A percentile compares a stretch with the other conserved stretches of the same genome.
These are phyloP conservation scores for Candida boleticola DNA, from an alignment of 805 yeast genomes.

Conservation along the genomic window DNA sequence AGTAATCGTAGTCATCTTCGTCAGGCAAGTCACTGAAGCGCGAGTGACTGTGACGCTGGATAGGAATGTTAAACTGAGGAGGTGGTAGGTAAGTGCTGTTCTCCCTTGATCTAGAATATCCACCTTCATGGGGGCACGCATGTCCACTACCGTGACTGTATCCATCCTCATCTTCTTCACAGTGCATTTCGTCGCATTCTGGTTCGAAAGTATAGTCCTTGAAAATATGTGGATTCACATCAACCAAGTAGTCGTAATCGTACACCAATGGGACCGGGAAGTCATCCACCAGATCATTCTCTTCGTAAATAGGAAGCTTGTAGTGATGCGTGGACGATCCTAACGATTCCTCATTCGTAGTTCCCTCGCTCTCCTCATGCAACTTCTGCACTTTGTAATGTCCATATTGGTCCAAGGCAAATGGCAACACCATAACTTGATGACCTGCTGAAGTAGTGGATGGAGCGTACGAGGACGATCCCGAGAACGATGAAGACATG, in stretches of 20 bases:
- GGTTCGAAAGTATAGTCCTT: slow-evolving; percentile 35
- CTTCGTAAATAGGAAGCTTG: slow-evolving; percentile 12
- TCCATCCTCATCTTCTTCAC: background rate
- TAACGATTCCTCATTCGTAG: slow-evolving; percentile 3
- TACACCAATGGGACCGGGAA: slow-evolving; percentile 40
- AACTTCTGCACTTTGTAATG: slow-evolving; percentile 16
- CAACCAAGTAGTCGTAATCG: slow-evolving; percentile 38
- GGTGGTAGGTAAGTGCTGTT: slow-evolving; percentile 15
- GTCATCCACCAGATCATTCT: slow-evolving; percentile 6
- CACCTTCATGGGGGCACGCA: too few species aligned
- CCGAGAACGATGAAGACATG: too few species aligned
- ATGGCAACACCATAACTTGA: slow-evolving; percentile 71
- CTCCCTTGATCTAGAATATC: too few species aligned
- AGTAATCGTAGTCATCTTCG: slow-evolving; percentile 2
- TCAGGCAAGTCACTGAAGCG: background rate
- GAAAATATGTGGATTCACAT: slow-evolving; percentile 36
- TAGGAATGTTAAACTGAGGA: slow-evolving; percentile 20
- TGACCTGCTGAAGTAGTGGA: slow-evolving; percentile 44
- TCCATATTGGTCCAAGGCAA: slow-evolving; percentile 41
- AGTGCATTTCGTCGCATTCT: background rate
- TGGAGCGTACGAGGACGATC: slow-evolving; percentile 19
- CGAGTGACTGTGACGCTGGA: background rate
- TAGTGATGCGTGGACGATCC: slow-evolving; percentile 4
- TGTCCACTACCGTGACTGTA: background rate
- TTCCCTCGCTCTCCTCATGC: slow-evolving; percentile 6